Percentiles rank a stretch among this genome's conserved stretches.
Conservation (phyloP, 441 rosid genomes). For the Syzygium malaccense region DNA sequence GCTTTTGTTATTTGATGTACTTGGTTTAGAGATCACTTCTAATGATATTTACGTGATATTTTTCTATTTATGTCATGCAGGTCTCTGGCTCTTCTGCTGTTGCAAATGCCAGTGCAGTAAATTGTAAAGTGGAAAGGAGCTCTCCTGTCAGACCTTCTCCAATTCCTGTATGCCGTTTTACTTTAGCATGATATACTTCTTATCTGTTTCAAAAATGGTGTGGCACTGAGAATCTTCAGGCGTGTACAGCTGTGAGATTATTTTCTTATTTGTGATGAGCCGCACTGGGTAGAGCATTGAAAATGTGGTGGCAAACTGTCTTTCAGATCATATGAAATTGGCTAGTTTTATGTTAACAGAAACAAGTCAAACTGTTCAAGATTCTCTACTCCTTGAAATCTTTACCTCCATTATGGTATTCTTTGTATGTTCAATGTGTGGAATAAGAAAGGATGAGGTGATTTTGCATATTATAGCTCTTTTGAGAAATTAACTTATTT, state of each 20-base stretch:
- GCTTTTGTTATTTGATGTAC: slow-evolving; percentile 6
- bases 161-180: slow-evolving; percentile 35
- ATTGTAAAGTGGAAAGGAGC: slow-evolving; percentile 74
- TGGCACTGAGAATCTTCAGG: neutral
- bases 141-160: slow-evolving; percentile 80
- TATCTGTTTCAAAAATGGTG: neutral
- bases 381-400: neutral
- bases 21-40: neutral
- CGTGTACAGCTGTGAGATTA: neutral
- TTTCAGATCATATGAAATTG: neutral
- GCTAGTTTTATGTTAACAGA: neutral
- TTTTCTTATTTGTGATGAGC: neutral
- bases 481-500: neutral
- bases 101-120: slow-evolving; percentile 44
- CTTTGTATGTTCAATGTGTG: neutral
- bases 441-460: neutral
- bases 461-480: neutral
- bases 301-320: neutral
- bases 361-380: neutral
- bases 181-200: neutral
- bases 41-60: neutral
- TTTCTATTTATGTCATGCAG: slow-evolving; percentile 24
- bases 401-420: neutral
- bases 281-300: neutral
- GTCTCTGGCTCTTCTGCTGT: slow-evolving; percentile 52